These are phyloP conservation scores for Cystobasidium onofrii DNA, from an alignment of 768 basidiomycete species.

Conservation along the genomic window DNA sequence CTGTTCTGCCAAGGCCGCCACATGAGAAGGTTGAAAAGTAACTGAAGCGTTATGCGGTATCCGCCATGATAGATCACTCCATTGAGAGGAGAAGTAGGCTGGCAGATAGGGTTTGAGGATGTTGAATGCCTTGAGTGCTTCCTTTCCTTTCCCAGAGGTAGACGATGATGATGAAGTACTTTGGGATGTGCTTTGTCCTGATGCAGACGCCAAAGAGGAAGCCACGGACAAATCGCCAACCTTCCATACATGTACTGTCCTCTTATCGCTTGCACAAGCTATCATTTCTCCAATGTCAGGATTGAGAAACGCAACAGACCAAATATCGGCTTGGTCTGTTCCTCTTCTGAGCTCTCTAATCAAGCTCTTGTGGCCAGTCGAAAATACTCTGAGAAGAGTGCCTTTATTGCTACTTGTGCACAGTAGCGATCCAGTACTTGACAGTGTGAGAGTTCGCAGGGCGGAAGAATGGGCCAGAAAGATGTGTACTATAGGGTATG, in stretches of 20 bases:
- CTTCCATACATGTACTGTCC: constrained; percentile 82
- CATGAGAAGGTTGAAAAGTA: constrained; percentile 21
- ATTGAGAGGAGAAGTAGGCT: constrained; percentile 88
- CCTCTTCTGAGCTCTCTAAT: constrained; percentile 74
- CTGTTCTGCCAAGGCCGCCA: constrained; percentile 42
- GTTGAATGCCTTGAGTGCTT: constrained; percentile 51
- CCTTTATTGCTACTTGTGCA: constrained; percentile 77
- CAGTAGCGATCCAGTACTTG: constrained; percentile 66
- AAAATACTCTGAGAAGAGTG: constrained; percentile 82
- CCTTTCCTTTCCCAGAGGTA: background rate
- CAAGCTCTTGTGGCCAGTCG: constrained; percentile 62
- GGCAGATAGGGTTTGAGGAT: constrained; percentile 72
- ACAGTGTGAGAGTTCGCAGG: constrained; percentile 66
- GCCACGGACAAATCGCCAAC: constrained; percentile 46
- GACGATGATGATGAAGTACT: background rate
- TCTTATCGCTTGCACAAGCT: constrained; percentile 91
- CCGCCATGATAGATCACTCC: constrained; percentile 88
- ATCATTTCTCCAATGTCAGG: constrained; percentile 66
- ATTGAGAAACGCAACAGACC: constrained; percentile 69
- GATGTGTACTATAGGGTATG: constrained; percentile 55
- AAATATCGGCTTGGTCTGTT: constrained; percentile 81
- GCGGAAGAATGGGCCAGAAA: constrained; percentile 75
- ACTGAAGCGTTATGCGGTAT: constrained; percentile 52
- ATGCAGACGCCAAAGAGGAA: constrained; percentile 22
- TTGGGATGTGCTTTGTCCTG: too few species aligned